Evolutionary conservation across 768 basidiomycete species (phyloP).

Genomic region (Mycena sanguinolenta): DNA sequence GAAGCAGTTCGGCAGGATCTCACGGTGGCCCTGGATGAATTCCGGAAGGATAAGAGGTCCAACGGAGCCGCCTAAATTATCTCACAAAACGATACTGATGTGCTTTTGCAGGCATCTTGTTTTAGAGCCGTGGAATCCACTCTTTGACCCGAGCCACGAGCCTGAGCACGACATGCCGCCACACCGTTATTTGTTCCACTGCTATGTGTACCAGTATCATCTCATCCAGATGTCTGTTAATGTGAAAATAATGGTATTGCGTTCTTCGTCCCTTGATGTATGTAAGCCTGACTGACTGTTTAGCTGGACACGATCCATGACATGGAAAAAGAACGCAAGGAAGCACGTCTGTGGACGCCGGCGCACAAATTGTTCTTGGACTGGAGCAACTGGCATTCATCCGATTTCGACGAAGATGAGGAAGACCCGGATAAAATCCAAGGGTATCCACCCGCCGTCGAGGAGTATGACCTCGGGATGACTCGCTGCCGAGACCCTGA

Average conservation of each 20-base stretch:
- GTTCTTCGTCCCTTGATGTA: not conserved
- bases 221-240: slow-evolving; percentile 55
- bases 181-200: slow-evolving; percentile 80
- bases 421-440: slow-evolving; percentile 82
- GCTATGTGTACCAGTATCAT: slow-evolving; percentile 79
- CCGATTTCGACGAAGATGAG: slow-evolving; percentile 67
- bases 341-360: slow-evolving; percentile 71
- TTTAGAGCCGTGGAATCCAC: slow-evolving; percentile 71
- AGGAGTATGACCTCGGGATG: slow-evolving; percentile 64
- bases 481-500: slow-evolving; percentile 78
- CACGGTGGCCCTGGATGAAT: slow-evolving; percentile 54
- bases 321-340: slow-evolving; percentile 63
- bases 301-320: slow-evolving; percentile 71
- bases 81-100: not conserved
- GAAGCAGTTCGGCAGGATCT: slow-evolving; percentile 54
- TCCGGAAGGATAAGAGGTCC: slow-evolving; percentile 66
- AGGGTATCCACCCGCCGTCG: slow-evolving; percentile 59
- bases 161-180: slow-evolving; percentile 62
- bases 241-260: slow-evolving; percentile 57
- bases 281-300: slow-evolving; percentile 1
- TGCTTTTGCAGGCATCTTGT: slow-evolving; percentile 56
- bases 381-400: slow-evolving; percentile 62
- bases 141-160: slow-evolving; percentile 54
- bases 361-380: slow-evolving; percentile 51
- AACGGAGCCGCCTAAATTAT: slow-evolving; percentile 22